phyloP scores from a whole-genome alignment of 106 monocot genomes.

The Apostasia shenzhenica region DNA sequence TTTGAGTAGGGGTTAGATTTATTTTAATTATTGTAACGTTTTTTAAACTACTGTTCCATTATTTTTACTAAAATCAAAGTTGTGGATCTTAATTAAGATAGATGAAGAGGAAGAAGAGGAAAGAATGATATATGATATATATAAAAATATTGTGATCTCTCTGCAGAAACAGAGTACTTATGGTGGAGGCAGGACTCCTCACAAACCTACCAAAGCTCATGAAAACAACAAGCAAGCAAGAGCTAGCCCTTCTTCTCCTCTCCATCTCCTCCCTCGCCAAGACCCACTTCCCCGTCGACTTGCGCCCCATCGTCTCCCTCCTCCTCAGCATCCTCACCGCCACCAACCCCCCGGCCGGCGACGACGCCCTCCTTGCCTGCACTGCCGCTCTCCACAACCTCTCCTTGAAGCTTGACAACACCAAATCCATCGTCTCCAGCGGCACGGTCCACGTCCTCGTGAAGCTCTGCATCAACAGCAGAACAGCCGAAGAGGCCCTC shows the following conservation, averaged over 20 bases:
- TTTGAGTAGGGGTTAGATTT: no score
- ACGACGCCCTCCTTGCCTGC: conserved; percentile 18
- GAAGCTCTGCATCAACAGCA: conserved; percentile 4
- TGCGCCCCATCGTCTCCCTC: conserved; percentile 38
- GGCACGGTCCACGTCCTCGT: conserved; percentile 38
- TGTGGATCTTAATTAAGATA: no score
- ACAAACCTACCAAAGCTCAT: conserved; percentile 30
- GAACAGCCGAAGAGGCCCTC: conserved; percentile 27
- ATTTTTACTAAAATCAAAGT: no score
- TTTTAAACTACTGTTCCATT: no score
- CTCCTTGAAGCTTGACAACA: conserved; percentile 50
- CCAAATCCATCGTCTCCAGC: conserved; percentile 26
- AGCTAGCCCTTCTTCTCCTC: conserved; percentile 40
- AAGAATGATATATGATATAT: no score
- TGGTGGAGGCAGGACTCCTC: conserved; percentile 61
- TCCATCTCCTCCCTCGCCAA: conserved; percentile 56
- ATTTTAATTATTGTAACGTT: no score
- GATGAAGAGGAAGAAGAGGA: no score
- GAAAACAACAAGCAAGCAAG: conserved; percentile 7
- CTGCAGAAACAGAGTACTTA: conserved; percentile 62
- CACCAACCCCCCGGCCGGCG: not conserved
- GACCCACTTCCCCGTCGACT: conserved; percentile 24
- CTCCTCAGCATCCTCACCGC: conserved; percentile 25
- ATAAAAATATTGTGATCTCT: not conserved
- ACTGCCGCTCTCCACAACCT: conserved; percentile 47